Evolutionary conservation across 371 early-diverging fungal genomes (phyloP), one percentile per base, ranked within the genome.

Genomic region (Dinochytrium kinnereticum): DNA sequence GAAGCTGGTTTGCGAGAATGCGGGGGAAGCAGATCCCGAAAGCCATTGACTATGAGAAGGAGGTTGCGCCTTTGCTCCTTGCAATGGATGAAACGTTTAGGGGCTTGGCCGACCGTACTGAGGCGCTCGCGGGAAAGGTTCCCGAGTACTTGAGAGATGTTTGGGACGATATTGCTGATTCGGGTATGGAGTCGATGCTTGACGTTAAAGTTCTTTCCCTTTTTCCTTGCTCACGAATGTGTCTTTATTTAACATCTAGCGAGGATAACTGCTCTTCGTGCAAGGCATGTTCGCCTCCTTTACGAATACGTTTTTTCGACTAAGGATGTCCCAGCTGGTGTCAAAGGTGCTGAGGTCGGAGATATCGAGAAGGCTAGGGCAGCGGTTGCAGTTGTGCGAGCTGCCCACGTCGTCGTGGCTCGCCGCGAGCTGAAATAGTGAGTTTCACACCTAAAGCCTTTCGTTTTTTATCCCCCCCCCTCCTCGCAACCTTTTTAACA

Each of bases 151-250:
- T 68, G 39, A 51, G 31, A n/a, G 72, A 71, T 68, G 39, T 76
- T 31, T 76, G 76, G 76, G 72, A 76, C 31, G 76, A 76, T 38
- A 37, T 76, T 28, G 71, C 71, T 1, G 76, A 76, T 51, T 38
- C 75, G 7, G 64, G 70, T 65, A 30, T 24, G 73, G 33, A 5
- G 2, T 49, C 19, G 24, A 49, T 24, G 57, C 26, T 5, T 55
- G n/a, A n/a, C n/a, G n/a, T n/a, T n/a, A n/a, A n/a, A n/a, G n/a
- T n/a, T n/a, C n/a, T n/a, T n/a, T n/a, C n/a, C 26, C 24, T 55
- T 55, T 39, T 30, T 26, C 21, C 5, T 70, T 37, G 34, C 2
- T 59, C 44, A 19, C n/a, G 28, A 21, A 28, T 21, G 10, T 26
- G 36, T 2, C 5, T n/a, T n/a, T n/a, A n/a, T n/a, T n/a, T n/a